Conservation (phyloP, 2,329 filamentous ascomycete species). For the Golovinomyces cichoracearum region DNA sequence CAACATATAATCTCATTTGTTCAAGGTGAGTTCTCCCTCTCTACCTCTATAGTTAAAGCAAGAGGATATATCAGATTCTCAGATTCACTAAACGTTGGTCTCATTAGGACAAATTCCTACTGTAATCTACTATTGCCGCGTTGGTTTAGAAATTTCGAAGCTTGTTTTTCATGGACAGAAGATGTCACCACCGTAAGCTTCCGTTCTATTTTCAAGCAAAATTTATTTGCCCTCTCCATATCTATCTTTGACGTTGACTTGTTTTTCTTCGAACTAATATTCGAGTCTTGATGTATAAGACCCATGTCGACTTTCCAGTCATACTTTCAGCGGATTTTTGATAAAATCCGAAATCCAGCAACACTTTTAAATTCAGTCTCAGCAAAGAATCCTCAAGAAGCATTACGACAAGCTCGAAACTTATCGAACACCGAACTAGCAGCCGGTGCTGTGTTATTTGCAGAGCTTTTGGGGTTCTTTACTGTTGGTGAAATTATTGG, state of each 20-base stretch:
- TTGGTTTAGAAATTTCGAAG: slow-evolving; percentile 66
- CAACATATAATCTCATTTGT: slow-evolving; percentile 53
- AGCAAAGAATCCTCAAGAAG: slow-evolving; percentile 25
- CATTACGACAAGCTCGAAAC: slow-evolving; percentile 37
- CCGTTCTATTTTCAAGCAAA: neutral
- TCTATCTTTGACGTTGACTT: neutral
- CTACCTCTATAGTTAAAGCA: neutral
- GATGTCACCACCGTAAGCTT: slow-evolving; percentile 79
- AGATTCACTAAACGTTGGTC: slow-evolving; percentile 7
- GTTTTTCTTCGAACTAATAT: too few relatives aligned
- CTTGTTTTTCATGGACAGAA: slow-evolving; percentile 67
- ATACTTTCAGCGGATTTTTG: slow-evolving; percentile 55
- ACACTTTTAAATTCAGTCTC: slow-evolving; percentile 22
- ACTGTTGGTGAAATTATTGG: slow-evolving; percentile 93
- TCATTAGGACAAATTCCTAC: slow-evolving; percentile 53
- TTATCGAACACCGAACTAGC: slow-evolving; percentile 44
- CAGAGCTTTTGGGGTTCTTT: slow-evolving; percentile 89
- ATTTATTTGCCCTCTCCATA: neutral
- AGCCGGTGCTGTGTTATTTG: slow-evolving; percentile 48
- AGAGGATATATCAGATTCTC: neutral
- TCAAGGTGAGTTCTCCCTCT: slow-evolving; percentile 44
- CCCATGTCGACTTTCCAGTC: slow-evolving; percentile 58
- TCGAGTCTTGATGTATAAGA: too few relatives aligned
- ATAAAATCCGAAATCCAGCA: slow-evolving; percentile 42
- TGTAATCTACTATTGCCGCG: slow-evolving; percentile 75